Percentiles rank a stretch among this genome's conserved stretches.
Evolutionary conservation across 371 early-diverging fungal genomes (phyloP).

Genomic region (Coemansia sp.): DNA sequence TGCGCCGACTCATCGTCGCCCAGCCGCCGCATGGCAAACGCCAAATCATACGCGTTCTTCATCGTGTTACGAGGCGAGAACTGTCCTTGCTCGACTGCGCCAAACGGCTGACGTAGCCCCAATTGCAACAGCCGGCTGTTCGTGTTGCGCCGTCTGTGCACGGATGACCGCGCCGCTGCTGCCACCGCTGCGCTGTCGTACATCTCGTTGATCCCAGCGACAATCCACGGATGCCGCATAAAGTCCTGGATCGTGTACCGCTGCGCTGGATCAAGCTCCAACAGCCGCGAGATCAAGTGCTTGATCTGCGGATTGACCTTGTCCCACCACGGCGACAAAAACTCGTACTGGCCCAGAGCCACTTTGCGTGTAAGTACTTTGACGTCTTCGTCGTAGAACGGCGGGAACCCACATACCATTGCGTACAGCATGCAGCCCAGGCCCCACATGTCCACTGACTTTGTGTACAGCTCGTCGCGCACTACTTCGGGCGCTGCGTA

Average conservation of each 20-base stretch:
- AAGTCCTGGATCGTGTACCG: conserved; percentile 84
- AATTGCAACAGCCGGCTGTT: conserved; percentile 25
- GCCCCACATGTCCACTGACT: conserved; percentile 92
- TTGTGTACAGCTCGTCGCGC: conserved; percentile 75
- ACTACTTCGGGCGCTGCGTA: conserved; percentile 93
- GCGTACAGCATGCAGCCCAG: conserved; percentile 91
- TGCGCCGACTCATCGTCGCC: conserved; percentile 48
- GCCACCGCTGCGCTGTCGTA: conserved; percentile 45
- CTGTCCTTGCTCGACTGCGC: conserved; percentile 20
- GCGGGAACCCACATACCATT: conserved; percentile 86
- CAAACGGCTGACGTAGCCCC: conserved; percentile 36
- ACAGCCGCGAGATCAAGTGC: conserved; percentile 77
- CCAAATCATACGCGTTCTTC: conserved; percentile 51
- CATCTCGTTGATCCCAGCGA: conserved; percentile 43
- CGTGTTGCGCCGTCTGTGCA: conserved; percentile 34
- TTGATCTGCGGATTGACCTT: conserved; percentile 66
- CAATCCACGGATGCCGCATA: conserved; percentile 83
- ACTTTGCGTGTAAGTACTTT: conserved; percentile 74
- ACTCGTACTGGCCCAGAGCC: conserved; percentile 71
- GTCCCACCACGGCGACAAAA: conserved; percentile 90
- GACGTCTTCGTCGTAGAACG: conserved; percentile 84
- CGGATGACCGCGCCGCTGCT: conserved; percentile 40
- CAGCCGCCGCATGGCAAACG: conserved; percentile 51
- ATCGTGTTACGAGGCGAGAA: conserved; percentile 46
- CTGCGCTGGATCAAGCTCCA: conserved; percentile 79